Evolutionary conservation across 2,329 filamentous ascomycete genomes (phyloP), one percentile per base, ranked within the genome.

Genomic region (Ilyonectria sp.): DNA sequence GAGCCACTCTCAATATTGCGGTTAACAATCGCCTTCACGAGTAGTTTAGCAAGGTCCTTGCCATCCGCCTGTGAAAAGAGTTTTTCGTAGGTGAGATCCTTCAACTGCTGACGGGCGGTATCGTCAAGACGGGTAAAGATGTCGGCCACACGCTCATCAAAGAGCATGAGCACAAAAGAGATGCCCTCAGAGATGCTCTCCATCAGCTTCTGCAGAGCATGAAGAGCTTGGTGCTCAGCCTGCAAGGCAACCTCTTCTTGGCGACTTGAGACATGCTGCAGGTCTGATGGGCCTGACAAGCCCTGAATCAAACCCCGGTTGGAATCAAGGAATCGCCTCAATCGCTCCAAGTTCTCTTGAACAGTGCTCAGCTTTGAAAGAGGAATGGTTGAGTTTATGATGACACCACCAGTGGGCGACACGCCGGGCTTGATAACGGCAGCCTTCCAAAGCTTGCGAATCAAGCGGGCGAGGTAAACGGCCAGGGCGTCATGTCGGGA

Each of bases 11-110:
- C 93, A 74, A 99, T 99, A 79, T 97, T 99, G 76, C 95, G 91
- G 80, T 98, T 98, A 61, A 99, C 96, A 76, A 99, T 98, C 1
- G 95, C 94, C 80, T 98, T 99, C 63, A 99, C 96, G 1, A 99
- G 86, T 62, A 97, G 89, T 80, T 97, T 98, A 3, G 95, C 97
- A 26, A 98, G 88, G 11, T 97, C 94, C 74, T 94, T 94, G 35
- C 96, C 96, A 19, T 90, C 87, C 6, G 87, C 82, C 47, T 92
- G 90, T 4, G 94, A 93, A 79, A 99, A 98, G 0, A 99, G 89
- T 52, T 90, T 89, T 79, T 98, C 94, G 76, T 94, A 99, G 0
- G 94, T 98, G 60, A 99, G 86, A 40, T 91, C 88, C 65, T 89
- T 87, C 59, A 97, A 90, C 66, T 90, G 88, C 70, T 91, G 86